phyloP scores from a whole-genome alignment of 352 stramenopile species.

The Phytophthora cactorum region DNA sequence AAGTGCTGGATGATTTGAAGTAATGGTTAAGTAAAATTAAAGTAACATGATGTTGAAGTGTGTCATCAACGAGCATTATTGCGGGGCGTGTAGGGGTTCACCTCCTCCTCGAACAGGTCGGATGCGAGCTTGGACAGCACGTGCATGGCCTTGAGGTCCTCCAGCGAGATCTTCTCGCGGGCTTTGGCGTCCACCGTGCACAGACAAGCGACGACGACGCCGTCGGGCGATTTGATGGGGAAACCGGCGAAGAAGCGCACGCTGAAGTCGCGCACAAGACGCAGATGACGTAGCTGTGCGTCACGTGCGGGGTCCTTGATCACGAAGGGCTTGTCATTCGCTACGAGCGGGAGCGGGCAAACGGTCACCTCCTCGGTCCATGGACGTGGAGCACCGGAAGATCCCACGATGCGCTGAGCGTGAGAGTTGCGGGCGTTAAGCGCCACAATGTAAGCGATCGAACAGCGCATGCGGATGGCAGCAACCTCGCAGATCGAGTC shows the following conservation, averaged over 20 bases:
- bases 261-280: slow-evolving; percentile 43
- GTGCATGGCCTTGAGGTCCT: slow-evolving; percentile 53
- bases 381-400: slow-evolving; percentile 26
- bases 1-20: neutral
- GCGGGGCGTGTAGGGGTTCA: slow-evolving; percentile 45
- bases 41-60: slow-evolving; percentile 22
- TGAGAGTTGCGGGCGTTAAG: slow-evolving; percentile 30
- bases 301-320: slow-evolving; percentile 50
- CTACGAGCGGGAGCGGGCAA: slow-evolving; percentile 35
- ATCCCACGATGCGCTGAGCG: slow-evolving; percentile 45
- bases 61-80: slow-evolving; percentile 13
- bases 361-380: slow-evolving; percentile 24
- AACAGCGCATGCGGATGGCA: slow-evolving; percentile 48
- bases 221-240: slow-evolving; percentile 43
- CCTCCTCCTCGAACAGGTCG: slow-evolving; percentile 52
- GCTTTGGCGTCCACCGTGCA: slow-evolving; percentile 42
- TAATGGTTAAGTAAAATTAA: slow-evolving; percentile 14
- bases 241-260: slow-evolving; percentile 67
- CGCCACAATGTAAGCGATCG: slow-evolving; percentile 54
- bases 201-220: slow-evolving; percentile 41
- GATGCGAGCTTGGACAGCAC: slow-evolving; percentile 62
- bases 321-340: slow-evolving; percentile 45
- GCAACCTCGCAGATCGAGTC: slow-evolving; percentile 68
- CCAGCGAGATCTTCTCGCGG: slow-evolving; percentile 43
- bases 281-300: slow-evolving; percentile 39